Evolutionary conservation across 2,329 filamentous ascomycete species (phyloP), one percentile per base, ranked within the genome.

Genomic region (Byssothecium circinans): DNA sequence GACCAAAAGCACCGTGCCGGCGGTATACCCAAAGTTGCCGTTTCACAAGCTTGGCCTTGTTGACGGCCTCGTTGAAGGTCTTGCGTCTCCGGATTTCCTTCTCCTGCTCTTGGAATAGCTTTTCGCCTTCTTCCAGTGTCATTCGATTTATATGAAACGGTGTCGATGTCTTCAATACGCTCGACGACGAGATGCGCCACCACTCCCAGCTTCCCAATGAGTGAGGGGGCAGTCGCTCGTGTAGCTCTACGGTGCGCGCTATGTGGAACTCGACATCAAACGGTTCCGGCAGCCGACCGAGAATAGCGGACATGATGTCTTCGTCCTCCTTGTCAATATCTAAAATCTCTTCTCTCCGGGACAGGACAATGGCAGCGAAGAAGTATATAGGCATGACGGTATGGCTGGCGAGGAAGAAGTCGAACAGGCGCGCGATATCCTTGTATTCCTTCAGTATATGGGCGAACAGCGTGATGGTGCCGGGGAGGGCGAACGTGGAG

Each of bases 391-490:
- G 86, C 62, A 96, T 90, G 32, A 88, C 87, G n/a, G 91, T 89
- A 69, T 95, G 89, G 40, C 83, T 83, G 2, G 92, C 89, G 4
- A 99, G 79, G 39, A 99, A 81, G 45, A 92, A 91, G 73, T 99
- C 94, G 69, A 96, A 99, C 1, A 99, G 76, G 19, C 94, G 84
- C 27, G 91, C 83, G 64, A 99, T 97, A 57, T 92, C 88, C 53
- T 83, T 82, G 68, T 96, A 96, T 34, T 87, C 85, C 70, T 94
- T 86, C 52, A 99, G 91, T 68, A 97, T 92, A 73, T 99, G 94
- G 15, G 94, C 91, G 70, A 96, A 99, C 76, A 99, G 85, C 27
- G 95, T 99, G 35, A 99, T 80, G 0, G 91, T 96, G 39, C 90
- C 91, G n/a, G 89, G 85, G 4, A 99, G 79, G 4, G 94, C 94